A percentile compares a stretch with the other conserved stretches of the same genome.
Conservation (phyloP, 164 flowering plant species). For the Magnolia kwangsiensis region DNA sequence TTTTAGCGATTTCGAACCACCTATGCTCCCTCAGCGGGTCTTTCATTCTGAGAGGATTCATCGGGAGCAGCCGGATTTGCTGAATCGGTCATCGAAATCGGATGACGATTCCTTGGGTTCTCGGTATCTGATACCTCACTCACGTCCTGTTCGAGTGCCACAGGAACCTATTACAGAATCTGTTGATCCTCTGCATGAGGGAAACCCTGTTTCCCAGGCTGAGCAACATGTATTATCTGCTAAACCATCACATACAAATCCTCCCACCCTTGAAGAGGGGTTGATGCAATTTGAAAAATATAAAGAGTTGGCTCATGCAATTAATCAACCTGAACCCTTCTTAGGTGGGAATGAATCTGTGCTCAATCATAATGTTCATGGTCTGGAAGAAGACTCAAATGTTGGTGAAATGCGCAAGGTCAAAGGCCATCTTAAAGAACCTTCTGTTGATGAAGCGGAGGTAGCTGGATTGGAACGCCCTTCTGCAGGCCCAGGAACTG, state of each 20-base stretch:
- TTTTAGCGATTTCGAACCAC: conserved; percentile 37
- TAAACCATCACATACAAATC: conserved; percentile 23
- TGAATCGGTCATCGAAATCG: conserved; percentile 69
- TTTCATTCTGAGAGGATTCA: conserved; percentile 70
- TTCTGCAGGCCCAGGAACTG: conserved; percentile 18
- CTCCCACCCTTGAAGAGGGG: conserved; percentile 37
- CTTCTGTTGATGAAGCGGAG: conserved; percentile 14
- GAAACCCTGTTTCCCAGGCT: conserved; percentile 19
- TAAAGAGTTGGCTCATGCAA: conserved; percentile 31
- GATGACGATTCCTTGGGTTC: conserved; percentile 71
- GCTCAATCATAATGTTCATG: background rate
- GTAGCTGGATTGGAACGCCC: conserved; percentile 20
- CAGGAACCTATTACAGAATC: conserved; percentile 38
- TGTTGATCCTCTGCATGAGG: conserved; percentile 32
- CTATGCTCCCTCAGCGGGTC: conserved; percentile 45
- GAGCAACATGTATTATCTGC: conserved; percentile 24
- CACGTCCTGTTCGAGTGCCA: conserved; percentile 32
- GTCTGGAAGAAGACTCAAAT: conserved; percentile 7
- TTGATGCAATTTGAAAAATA: conserved; percentile 30
- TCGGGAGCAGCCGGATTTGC: conserved; percentile 52
- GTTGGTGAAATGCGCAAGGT: conserved; percentile 7
- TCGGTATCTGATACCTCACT: conserved; percentile 44
- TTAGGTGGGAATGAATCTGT: conserved; percentile 2
- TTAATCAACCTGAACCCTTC: conserved; percentile 6
- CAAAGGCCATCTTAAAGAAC: conserved; percentile 18